Conservation (phyloP, 805 yeast genomes). For the Soucietia sequanensis region DNA sequence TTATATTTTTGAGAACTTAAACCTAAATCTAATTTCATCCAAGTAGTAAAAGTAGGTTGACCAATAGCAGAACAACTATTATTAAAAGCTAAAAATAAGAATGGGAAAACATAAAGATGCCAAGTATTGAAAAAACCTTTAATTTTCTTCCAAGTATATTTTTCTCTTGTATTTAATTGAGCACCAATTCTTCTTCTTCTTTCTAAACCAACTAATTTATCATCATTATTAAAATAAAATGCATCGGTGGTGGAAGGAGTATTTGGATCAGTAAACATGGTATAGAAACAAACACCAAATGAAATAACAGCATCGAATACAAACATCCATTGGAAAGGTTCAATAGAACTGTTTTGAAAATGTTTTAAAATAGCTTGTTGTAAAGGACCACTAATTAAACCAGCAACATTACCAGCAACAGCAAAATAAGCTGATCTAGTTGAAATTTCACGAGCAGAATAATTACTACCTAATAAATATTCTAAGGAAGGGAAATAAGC, state of each 20-base stretch:
- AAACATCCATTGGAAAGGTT: slow-evolving; percentile 48
- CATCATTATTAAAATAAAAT: slow-evolving; percentile 42
- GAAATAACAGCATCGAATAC: slow-evolving; percentile 43
- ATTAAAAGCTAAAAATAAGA: slow-evolving; percentile 36
- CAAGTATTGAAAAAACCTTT: slow-evolving; percentile 15
- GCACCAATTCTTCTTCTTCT: slow-evolving; percentile 21
- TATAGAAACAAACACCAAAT: slow-evolving; percentile 39
- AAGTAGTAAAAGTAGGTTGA: slow-evolving; percentile 44
- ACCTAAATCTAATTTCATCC: slow-evolving; percentile 41
- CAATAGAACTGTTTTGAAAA: slow-evolving; percentile 13
- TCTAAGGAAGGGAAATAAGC: slow-evolving; percentile 28
- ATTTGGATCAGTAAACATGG: slow-evolving; percentile 44
- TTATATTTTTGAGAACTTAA: slow-evolving; percentile 35
- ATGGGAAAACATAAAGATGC: slow-evolving; percentile 22
- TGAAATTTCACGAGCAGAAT: slow-evolving; percentile 30
- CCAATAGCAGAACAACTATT: slow-evolving; percentile 29
- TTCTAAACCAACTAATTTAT: slow-evolving; percentile 26
- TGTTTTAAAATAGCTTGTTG: slow-evolving; percentile 17
- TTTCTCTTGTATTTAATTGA: slow-evolving; percentile 13
- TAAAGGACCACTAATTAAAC: slow-evolving; percentile 37
- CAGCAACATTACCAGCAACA: slow-evolving; percentile 33
- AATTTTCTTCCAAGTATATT: slow-evolving; percentile 12
- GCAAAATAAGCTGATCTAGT: slow-evolving; percentile 36
- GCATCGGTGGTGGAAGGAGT: slow-evolving; percentile 45
- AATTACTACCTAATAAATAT: slow-evolving; percentile 30